Conservation (phyloP, 768 basidiomycete species). For the Hemileccinum rubropunctum region DNA sequence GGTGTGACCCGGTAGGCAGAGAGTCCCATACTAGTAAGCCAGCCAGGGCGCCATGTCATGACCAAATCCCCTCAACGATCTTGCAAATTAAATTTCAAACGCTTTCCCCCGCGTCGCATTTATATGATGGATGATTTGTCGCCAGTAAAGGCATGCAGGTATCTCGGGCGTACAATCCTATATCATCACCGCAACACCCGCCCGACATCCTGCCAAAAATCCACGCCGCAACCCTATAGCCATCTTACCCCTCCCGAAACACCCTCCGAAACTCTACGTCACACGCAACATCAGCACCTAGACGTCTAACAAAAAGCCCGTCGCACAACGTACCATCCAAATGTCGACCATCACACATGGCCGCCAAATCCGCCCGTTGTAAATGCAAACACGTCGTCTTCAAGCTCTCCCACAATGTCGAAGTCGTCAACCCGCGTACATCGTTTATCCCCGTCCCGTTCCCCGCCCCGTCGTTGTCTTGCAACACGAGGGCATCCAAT, state of each 20-base stretch:
- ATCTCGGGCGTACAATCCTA: no score
- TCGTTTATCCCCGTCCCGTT: constrained; percentile 44
- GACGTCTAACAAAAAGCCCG: not conserved
- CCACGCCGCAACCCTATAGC: not conserved
- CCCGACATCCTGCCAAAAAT: no score
- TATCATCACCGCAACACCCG: no score
- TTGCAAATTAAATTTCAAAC: no score
- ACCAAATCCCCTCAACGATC: no score
- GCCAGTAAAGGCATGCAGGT: no score
- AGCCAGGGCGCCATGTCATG: no score
- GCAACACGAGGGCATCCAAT: constrained; percentile 83
- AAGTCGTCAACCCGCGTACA: constrained; percentile 69
- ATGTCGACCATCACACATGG: constrained; percentile 69
- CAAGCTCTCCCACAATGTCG: constrained; percentile 84
- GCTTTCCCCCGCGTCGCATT: no score
- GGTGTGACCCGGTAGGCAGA: no score
- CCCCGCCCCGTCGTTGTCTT: constrained; percentile 79
- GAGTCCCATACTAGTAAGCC: no score
- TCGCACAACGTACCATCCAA: constrained; percentile 49
- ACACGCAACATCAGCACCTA: not conserved
- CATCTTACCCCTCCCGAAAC: constrained; percentile 6
- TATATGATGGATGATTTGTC: no score
- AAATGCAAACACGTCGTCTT: constrained; percentile 81
- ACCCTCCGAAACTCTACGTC: constrained; percentile 11
- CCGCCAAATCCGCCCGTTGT: constrained; percentile 72